Evolutionary conservation across 495 filamentous ascomycete genomes (phyloP).

Genomic region (Tricharina praecox): DNA sequence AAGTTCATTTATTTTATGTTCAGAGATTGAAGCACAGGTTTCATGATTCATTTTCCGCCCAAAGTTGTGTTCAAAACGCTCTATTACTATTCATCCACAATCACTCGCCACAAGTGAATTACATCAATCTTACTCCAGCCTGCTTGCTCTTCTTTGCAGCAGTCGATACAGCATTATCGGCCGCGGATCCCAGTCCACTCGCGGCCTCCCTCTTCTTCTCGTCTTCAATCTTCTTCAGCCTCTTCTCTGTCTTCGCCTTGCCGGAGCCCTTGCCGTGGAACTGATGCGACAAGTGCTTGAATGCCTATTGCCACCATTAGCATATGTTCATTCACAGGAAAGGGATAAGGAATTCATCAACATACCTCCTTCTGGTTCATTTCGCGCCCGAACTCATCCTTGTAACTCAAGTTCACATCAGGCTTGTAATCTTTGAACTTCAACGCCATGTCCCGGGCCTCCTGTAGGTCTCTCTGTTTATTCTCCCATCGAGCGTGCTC

Average conservation of each 20-base stretch:
- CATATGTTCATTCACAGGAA: neutral
- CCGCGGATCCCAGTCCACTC: conserved; percentile 64
- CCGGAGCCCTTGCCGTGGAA: conserved; percentile 97
- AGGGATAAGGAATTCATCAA: conserved; percentile 2
- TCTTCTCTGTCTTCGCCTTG: conserved; percentile 96
- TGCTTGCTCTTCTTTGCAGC: conserved; percentile 67
- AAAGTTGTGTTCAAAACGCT: too few species aligned
- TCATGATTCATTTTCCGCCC: too few species aligned
- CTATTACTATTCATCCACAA: too few species aligned
- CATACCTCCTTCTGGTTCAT: conserved; percentile 69
- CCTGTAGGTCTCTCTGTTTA: conserved; percentile 62
- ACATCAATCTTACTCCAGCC: conserved; percentile 65
- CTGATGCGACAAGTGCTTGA: conserved; percentile 84
- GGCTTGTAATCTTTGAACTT: conserved; percentile 82
- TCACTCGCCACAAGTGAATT: too few species aligned
- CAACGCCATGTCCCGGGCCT: conserved; percentile 62
- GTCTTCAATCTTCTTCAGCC: conserved; percentile 88
- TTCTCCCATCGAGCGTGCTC: conserved; percentile 77
- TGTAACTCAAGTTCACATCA: conserved; percentile 72
- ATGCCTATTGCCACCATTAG: conserved; percentile 36
- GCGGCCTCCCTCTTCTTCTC: conserved; percentile 74
- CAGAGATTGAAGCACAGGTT: too few species aligned
- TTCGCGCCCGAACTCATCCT: conserved; percentile 66
- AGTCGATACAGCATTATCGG: conserved; percentile 51
- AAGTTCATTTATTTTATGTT: too few species aligned